phyloP scores from a whole-genome alignment of 768 basidiomycete genomes.

The Boletus subparvulus region DNA sequence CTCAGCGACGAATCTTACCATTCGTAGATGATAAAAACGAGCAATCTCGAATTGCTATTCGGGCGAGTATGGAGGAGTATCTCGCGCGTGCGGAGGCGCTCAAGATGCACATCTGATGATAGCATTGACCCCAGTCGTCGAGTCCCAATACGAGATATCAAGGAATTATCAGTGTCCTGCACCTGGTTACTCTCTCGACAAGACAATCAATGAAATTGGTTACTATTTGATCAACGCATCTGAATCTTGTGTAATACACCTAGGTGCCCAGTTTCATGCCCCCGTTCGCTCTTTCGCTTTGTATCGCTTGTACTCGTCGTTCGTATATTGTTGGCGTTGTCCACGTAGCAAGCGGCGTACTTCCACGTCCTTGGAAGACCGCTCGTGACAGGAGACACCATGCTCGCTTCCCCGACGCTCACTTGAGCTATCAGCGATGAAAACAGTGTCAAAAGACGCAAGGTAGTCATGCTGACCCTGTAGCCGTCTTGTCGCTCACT shows the following conservation, averaged over 20 bases:
- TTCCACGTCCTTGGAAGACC: constrained; percentile 58
- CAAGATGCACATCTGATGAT: constrained; percentile 50
- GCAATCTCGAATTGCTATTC: constrained; percentile 79
- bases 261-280: too few relatives aligned
- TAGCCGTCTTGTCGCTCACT: neutral
- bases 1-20: neutral
- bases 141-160: too few relatives aligned
- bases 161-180: too few relatives aligned
- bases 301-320: too few relatives aligned
- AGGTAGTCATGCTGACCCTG: neutral
- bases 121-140: neutral
- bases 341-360: constrained; percentile 71
- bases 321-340: constrained; percentile 44
- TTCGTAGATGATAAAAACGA: constrained; percentile 78
- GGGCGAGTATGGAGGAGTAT: constrained; percentile 84
- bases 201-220: too few relatives aligned
- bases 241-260: too few relatives aligned
- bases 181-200: too few relatives aligned
- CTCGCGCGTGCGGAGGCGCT: constrained; percentile 86
- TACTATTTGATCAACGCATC: too few relatives aligned
- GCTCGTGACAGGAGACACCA: constrained; percentile 40
- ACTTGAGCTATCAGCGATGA: neutral
- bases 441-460: neutral
- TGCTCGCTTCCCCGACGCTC: neutral
- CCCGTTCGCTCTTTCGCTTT: too few relatives aligned